These are phyloP conservation scores for Gynandropsis gynandra DNA, from an alignment of 345 rosid species.

Conservation along the genomic window DNA sequence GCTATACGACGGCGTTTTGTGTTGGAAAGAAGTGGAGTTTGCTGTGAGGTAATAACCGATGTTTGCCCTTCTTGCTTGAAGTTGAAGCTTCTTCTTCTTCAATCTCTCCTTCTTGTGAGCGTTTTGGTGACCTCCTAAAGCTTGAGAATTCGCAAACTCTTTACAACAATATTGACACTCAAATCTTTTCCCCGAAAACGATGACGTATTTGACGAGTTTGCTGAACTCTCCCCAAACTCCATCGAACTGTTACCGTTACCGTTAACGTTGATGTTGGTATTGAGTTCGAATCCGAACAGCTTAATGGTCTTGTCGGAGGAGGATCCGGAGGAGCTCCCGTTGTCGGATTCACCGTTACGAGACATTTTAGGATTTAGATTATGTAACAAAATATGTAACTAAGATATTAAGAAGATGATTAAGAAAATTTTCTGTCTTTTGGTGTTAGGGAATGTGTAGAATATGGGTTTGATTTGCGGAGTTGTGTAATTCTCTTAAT, in stretches of 20 bases:
- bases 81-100: constrained; percentile 82
- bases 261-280: too few species aligned
- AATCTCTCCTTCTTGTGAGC: constrained; percentile 96
- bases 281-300: constrained; percentile 77
- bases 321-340: constrained; percentile 37
- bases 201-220: constrained; percentile 40
- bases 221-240: constrained; percentile 54
- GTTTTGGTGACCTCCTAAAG: constrained; percentile 97
- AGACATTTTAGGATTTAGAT: constrained; percentile 37
- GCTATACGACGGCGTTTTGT: constrained; percentile 30
- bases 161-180: constrained; percentile 89
- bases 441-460: too few species aligned
- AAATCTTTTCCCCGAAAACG: constrained; percentile 42
- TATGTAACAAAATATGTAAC: constrained; percentile 25
- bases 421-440: too few species aligned
- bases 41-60: constrained; percentile 56
- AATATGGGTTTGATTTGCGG: too few species aligned
- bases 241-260: constrained; percentile 19
- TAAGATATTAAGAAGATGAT: too few species aligned
- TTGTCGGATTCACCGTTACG: too few species aligned
- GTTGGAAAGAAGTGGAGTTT: constrained; percentile 23
- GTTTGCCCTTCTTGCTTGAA: constrained; percentile 80
- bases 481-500: too few species aligned
- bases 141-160: constrained; percentile 91
- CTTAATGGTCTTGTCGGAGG: constrained; percentile 47